Percentiles rank a stretch among this genome's conserved stretches.
These are phyloP conservation scores for Backusella liffmaniae DNA, from an alignment of 192 early-diverging fungal species.

Conservation along the genomic window DNA sequence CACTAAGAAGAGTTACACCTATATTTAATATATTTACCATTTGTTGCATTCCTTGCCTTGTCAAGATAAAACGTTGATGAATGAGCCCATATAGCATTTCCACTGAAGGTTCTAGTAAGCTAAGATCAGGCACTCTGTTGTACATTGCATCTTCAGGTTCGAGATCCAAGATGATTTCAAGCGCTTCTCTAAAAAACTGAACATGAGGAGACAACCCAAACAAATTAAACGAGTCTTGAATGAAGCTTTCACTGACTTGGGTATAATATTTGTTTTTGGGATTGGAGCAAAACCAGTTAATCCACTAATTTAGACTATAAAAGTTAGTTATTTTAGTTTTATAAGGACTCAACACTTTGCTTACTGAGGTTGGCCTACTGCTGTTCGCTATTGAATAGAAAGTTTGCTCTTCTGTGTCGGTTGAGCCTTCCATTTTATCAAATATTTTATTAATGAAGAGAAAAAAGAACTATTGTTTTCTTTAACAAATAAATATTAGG, in stretches of 20 bases:
- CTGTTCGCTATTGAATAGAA: background rate
- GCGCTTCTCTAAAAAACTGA: conserved; percentile 85
- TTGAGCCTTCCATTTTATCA: background rate
- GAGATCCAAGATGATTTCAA: conserved; percentile 94
- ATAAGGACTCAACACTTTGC: background rate
- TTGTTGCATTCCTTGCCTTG: conserved; percentile 78
- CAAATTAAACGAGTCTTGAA: conserved; percentile 97
- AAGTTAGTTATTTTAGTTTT: background rate
- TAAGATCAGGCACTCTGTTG: conserved; percentile 64
- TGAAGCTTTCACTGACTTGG: conserved; percentile 76
- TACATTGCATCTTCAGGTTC: conserved; percentile 63
- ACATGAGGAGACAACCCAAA: conserved; percentile 85
- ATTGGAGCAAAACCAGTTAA: conserved; percentile 75
- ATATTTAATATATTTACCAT: conserved; percentile 58
- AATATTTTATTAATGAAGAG: background rate
- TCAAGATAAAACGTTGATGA: conserved; percentile 91
- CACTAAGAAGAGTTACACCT: conserved; percentile 8
- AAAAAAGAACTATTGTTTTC: background rate
- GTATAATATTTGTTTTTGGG: conserved; percentile 77
- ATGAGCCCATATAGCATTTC: conserved; percentile 93
- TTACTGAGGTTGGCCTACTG: background rate
- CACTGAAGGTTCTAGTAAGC: conserved; percentile 80
- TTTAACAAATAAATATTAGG: background rate
- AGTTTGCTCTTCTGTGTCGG: background rate
- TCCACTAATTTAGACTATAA: conserved; percentile 55